These are phyloP conservation scores for Pelargonium citronellum DNA, from an alignment of 441 rosid species.

Conservation along the genomic window DNA sequence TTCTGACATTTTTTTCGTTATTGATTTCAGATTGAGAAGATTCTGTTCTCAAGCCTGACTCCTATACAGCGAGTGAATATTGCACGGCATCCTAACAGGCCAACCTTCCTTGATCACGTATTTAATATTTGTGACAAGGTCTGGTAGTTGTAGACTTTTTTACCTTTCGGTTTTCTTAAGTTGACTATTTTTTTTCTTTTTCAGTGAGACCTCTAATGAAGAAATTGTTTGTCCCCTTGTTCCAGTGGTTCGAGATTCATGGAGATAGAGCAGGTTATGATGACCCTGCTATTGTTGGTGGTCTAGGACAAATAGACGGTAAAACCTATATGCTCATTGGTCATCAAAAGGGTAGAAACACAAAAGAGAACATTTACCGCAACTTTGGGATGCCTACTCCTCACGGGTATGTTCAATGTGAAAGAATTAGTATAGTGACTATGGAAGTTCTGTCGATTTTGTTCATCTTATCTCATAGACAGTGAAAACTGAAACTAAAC, in stretches of 20 bases:
- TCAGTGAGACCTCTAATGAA: background rate
- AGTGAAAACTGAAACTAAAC: background rate
- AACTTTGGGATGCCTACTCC: slow-evolving; percentile 99
- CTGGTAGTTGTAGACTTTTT: slow-evolving; percentile 20
- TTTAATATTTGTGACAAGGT: slow-evolving; percentile 93
- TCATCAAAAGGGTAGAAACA: slow-evolving; percentile 95
- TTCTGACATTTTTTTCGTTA: slow-evolving; percentile 4
- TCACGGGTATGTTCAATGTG: slow-evolving; percentile 60
- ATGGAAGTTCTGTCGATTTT: slow-evolving; percentile 2
- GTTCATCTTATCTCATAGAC: background rate
- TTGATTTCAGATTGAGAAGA: slow-evolving; percentile 61
- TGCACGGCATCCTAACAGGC: slow-evolving; percentile 95
- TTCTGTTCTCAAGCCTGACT: slow-evolving; percentile 67
- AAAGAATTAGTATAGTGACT: slow-evolving; percentile 12
- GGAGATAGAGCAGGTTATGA: slow-evolving; percentile 95
- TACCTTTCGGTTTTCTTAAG: background rate
- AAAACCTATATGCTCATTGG: slow-evolving; percentile 87
- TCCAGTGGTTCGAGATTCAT: slow-evolving; percentile 92
- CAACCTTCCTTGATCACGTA: slow-evolving; percentile 92
- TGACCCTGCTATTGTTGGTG: slow-evolving; percentile 94
- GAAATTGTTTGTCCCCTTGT: slow-evolving; percentile 11
- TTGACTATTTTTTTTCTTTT: background rate
- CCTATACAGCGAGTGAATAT: slow-evolving; percentile 90
- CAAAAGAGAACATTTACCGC: slow-evolving; percentile 82
- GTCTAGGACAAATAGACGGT: slow-evolving; percentile 84